These are phyloP conservation scores for Pyricularia pennisetigena DNA, from an alignment of 2,329 filamentous ascomycete species.

Conservation along the genomic window DNA sequence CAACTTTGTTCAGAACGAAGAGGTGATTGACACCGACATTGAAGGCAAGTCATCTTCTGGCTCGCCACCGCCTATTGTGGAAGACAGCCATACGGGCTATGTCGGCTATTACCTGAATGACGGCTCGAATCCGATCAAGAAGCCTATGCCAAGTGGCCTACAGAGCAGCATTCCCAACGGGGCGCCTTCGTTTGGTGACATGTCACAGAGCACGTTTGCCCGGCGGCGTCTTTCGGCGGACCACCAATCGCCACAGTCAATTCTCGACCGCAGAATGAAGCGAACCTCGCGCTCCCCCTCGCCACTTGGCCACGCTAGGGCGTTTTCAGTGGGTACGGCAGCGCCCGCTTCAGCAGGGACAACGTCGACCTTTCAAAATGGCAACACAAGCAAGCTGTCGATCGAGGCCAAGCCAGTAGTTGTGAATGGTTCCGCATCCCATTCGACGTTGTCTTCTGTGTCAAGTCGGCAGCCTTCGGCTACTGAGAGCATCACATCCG, in stretches of 20 bases:
- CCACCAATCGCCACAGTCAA: constrained; percentile 41
- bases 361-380: constrained; percentile 23
- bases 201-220: constrained; percentile 27
- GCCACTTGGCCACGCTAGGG: constrained; percentile 39
- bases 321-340: constrained; percentile 29
- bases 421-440: constrained; percentile 29
- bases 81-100: constrained; percentile 33
- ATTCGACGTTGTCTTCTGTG: constrained; percentile 14
- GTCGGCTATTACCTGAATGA: constrained; percentile 27
- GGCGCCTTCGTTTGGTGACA: constrained; percentile 36
- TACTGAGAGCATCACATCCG: constrained; percentile 16
- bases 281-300: constrained; percentile 47
- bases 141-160: constrained; percentile 7
- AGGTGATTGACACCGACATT: constrained; percentile 27
- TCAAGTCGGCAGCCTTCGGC: constrained; percentile 18
- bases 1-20: constrained; percentile 46
- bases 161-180: constrained; percentile 22
- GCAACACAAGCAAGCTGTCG: constrained; percentile 18
- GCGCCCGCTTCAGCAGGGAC: constrained; percentile 27
- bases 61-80: constrained; percentile 27
- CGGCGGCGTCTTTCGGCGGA: constrained; percentile 42
- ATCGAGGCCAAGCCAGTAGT: constrained; percentile 26
- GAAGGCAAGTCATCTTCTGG: constrained; percentile 31
- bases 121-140: constrained; percentile 15
- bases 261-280: constrained; percentile 42